These are phyloP conservation scores for Pythium catenulatum DNA, from an alignment of 352 stramenopile genomes.

Conservation along the genomic window DNA sequence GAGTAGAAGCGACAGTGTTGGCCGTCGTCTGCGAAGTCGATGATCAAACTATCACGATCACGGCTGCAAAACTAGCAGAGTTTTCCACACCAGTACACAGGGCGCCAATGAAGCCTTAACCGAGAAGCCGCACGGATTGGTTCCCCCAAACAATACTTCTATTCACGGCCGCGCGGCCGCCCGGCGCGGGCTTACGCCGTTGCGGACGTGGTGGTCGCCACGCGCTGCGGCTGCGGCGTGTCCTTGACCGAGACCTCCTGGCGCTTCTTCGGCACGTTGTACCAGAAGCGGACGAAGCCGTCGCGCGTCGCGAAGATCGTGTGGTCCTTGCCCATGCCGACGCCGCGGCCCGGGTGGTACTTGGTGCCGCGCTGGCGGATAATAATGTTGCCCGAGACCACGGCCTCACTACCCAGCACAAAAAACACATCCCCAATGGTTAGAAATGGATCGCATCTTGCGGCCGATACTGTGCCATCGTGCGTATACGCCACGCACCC, in stretches of 20 bases:
- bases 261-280: conserved; percentile 90
- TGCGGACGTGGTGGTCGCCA: conserved; percentile 13
- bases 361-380: conserved; percentile 98
- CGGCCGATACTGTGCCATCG: not conserved
- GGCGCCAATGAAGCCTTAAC: not conserved
- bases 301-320: conserved; percentile 95
- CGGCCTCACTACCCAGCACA: conserved; percentile 74
- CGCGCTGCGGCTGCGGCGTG: conserved; percentile 77
- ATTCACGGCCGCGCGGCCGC: not conserved
- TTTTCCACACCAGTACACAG: too few relatives aligned
- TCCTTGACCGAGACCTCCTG: conserved; percentile 93
- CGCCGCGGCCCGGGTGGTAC: conserved; percentile 96
- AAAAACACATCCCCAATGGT: too few relatives aligned
- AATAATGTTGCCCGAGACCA: conserved; percentile 97
- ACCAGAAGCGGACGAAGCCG: conserved; percentile 95
- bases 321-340: conserved; percentile 96
- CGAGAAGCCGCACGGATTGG: not conserved
- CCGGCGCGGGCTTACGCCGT: conserved; percentile 33
- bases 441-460: too few relatives aligned
- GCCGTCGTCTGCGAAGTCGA: too few relatives aligned
- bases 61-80: too few relatives aligned
- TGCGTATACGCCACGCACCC: conserved; percentile 70
- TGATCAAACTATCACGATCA: too few relatives aligned
- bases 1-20: too few relatives aligned
- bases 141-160: conserved; percentile 45